Evolutionary conservation across 306 rosid genomes (phyloP), one percentile per base, ranked within the genome.

Genomic region (Dalbergia oliveri): DNA sequence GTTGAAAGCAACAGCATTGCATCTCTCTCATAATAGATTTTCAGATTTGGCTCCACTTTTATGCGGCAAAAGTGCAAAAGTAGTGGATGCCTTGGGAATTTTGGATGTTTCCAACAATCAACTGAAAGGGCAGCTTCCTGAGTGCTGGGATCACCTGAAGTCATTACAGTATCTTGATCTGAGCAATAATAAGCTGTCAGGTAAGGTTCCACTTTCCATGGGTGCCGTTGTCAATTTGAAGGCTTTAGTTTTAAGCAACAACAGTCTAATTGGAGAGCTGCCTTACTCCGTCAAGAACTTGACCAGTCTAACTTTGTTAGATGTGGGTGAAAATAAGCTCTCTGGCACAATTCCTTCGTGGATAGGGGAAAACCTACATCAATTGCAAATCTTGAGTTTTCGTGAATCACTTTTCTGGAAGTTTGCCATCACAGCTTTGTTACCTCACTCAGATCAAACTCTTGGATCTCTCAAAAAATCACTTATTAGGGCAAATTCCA

Each of bases 91-190:
- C 18, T 68, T 68, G 73, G 73, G 73, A 45, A 45, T 68, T 68
- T 67, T 67, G 44, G 73, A 67, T 19, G 18, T 67, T 18, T 67
- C 57, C 18, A 67, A 43, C 57, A 67, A 67, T 67, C 56, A 44
- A 19, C 33, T 67, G 53, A 43, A 43, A 12, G 58, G 58, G 5
- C 10, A 21, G 35, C 7, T 68, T 21, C 73, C 73, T 45, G 57
- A 43, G 19, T 67, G 73, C 19, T 67, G 73, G 73, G 19, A 44
- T 45, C 31, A 21, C 21, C 73, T 45, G 5, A 68, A 45, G 31
- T 26, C 31, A 26, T 26, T 26, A 26, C 1, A 26, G 31, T 26
- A 26, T 26, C 31, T 26, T 26, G 31, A 26, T 26, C 31, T 26
- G 31, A 26, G 31, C 31, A 26, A 26, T 26, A 26, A 26, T 26